These are phyloP conservation scores for Aphanocladium album DNA, from an alignment of 2,329 filamentous ascomycete genomes.

Conservation along the genomic window DNA sequence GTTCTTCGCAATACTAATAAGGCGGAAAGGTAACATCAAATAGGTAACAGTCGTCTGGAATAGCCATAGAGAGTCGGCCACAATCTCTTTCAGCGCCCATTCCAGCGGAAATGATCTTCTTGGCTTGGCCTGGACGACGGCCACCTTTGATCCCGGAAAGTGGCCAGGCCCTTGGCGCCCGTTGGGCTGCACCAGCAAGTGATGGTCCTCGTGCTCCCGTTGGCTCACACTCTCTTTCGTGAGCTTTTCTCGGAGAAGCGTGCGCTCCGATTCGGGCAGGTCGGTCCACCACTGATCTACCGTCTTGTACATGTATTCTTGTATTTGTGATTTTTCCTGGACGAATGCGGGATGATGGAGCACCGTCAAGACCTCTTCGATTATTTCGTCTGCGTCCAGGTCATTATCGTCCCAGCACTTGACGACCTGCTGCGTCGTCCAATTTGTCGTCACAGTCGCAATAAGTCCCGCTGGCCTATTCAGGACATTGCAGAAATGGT, in stretches of 20 bases:
- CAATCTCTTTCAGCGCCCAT: slow-evolving; percentile 16
- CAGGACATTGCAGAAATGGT: slow-evolving; percentile 70
- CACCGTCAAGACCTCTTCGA: slow-evolving; percentile 67
- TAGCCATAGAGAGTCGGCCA: slow-evolving; percentile 3
- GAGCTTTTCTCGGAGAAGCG: slow-evolving; percentile 20
- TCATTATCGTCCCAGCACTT: slow-evolving; percentile 68
- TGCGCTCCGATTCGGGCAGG: slow-evolving; percentile 19
- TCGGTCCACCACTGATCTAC: slow-evolving; percentile 71
- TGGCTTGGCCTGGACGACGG: slow-evolving; percentile 16
- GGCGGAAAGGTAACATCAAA: not conserved
- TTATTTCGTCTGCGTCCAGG: slow-evolving; percentile 69
- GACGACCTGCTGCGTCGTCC: slow-evolving; percentile 24
- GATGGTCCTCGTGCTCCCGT: slow-evolving; percentile 25
- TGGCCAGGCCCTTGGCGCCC: slow-evolving; percentile 20
- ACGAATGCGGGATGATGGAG: slow-evolving; percentile 84
- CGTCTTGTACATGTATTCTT: slow-evolving; percentile 75
- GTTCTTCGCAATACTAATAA: not conserved
- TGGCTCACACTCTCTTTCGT: slow-evolving; percentile 23
- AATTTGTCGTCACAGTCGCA: slow-evolving; percentile 25
- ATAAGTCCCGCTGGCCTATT: slow-evolving; percentile 25
- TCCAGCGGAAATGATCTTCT: slow-evolving; percentile 19
- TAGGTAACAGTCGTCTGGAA: not conserved
- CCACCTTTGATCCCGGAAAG: slow-evolving; percentile 24
- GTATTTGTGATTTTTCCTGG: slow-evolving; percentile 66
- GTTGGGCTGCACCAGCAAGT: slow-evolving; percentile 20